Evolutionary conservation across 768 basidiomycete species (phyloP).

Genomic region (Boletus patriciae): DNA sequence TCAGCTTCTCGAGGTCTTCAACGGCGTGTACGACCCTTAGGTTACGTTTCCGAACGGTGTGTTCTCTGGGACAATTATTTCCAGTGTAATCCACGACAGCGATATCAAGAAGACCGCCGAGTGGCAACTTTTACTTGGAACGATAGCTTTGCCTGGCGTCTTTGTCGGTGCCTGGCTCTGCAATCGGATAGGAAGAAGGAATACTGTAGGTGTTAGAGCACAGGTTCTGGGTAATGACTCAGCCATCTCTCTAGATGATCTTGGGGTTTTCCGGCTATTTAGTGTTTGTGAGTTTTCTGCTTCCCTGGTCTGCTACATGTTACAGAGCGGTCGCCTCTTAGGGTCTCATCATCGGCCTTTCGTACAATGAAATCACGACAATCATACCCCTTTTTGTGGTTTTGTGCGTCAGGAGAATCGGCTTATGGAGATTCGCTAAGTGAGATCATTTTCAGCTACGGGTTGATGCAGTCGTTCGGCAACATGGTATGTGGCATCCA

Average conservation of each 20-base stretch:
- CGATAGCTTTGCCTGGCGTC: conserved; percentile 63
- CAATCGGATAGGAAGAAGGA: conserved; percentile 55
- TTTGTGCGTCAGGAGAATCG: conserved; percentile 44
- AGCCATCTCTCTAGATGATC: conserved; percentile 48
- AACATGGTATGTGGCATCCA: conserved; percentile 47
- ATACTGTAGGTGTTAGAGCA: conserved; percentile 43
- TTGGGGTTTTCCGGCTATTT: conserved; percentile 69
- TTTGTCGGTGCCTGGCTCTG: conserved; percentile 50
- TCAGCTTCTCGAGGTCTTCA: neutral
- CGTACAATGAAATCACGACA: conserved; percentile 61
- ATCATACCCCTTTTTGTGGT: conserved; percentile 67
- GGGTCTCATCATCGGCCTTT: conserved; percentile 57
- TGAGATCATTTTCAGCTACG: conserved; percentile 46
- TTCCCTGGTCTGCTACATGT: neutral
- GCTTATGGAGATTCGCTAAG: conserved; percentile 1
- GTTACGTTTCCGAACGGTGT: conserved; percentile 74
- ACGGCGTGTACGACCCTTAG: conserved; percentile 28
- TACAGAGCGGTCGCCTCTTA: neutral
- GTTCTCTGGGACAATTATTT: conserved; percentile 66
- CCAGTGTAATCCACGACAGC: conserved; percentile 57
- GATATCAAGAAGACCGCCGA: conserved; percentile 63
- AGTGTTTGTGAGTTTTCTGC: conserved; percentile 46
- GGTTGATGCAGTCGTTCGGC: conserved; percentile 71
- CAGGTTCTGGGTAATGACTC: neutral
- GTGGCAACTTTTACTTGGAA: conserved; percentile 65